Conservation (phyloP, 129 eudicot species). For the Flaveria linearis region DNA sequence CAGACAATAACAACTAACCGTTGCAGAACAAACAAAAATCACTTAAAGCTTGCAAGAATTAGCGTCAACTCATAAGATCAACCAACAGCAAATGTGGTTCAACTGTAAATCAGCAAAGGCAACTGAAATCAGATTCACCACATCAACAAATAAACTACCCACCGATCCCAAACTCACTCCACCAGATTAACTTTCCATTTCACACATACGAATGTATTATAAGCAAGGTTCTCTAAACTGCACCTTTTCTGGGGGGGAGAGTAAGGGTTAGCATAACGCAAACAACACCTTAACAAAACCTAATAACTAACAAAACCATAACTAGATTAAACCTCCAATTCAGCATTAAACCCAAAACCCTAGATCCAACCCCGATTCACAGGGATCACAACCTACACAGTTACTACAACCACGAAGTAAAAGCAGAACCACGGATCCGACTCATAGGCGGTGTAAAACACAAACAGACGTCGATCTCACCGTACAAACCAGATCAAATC, state of each 20-base stretch:
- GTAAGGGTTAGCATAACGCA: not conserved
- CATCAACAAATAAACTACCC: not conserved
- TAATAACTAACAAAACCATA: constrained; percentile 20
- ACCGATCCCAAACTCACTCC: not conserved
- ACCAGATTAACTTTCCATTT: not conserved
- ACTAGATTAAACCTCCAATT: constrained; percentile 4
- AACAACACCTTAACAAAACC: constrained; percentile 7
- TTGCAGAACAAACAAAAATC: not conserved
- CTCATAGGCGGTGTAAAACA: not conserved
- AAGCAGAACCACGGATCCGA: constrained; percentile 34
- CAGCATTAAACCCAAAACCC: constrained; percentile 44
- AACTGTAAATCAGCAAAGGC: not conserved
- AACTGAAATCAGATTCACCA: constrained; percentile 11
- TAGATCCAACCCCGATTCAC: constrained; percentile 42
- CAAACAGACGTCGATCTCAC: not conserved
- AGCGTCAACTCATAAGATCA: constrained; percentile 13
- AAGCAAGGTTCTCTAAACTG: not conserved
- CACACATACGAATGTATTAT: not conserved
- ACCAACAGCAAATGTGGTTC: constrained; percentile 18
- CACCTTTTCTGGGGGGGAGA: too few relatives aligned
- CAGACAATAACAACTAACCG: not conserved
- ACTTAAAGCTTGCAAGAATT: not conserved
- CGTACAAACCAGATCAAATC: constrained; percentile 1
- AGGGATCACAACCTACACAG: constrained; percentile 19
- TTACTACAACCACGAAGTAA: constrained; percentile 13